Evolutionary conservation across 345 rosid genomes (phyloP).

Genomic region (Tarenaya hassleriana): DNA sequence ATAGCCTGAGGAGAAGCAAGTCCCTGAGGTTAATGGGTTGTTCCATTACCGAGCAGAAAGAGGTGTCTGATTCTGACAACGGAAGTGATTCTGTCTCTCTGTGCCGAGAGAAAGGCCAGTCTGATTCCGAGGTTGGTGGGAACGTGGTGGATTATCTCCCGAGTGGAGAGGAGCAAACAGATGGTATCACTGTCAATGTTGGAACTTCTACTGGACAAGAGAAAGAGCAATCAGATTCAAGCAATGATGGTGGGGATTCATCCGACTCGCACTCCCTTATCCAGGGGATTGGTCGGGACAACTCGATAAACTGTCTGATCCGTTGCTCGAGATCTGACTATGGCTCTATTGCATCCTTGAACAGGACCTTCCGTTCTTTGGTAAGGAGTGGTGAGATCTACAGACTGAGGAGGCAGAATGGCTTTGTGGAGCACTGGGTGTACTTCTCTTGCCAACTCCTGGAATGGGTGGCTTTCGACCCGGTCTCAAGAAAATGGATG

Average conservation of each 20-base stretch:
- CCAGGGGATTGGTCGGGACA: conserved; percentile 69
- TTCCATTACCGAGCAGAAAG: conserved; percentile 10
- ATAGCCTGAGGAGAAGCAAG: conserved; percentile 31
- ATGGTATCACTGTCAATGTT: conserved; percentile 5
- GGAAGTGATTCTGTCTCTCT: no score
- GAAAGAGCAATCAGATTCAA: conserved; percentile 26
- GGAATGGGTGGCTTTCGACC: conserved; percentile 95
- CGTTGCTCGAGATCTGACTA: conserved; percentile 81
- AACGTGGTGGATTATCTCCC: conserved; percentile 23
- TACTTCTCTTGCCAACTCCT: conserved; percentile 77
- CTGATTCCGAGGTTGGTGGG: no score
- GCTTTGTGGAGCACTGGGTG: conserved; percentile 79
- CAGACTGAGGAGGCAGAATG: conserved; percentile 44
- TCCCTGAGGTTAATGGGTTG: conserved; percentile 26
- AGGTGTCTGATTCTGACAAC: no score
- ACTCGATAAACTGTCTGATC: conserved; percentile 59
- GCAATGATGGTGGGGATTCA: conserved; percentile 36
- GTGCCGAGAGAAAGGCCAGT: neutral
- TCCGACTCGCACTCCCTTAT: conserved; percentile 58
- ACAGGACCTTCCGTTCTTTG: conserved; percentile 54
- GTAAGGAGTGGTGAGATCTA: conserved; percentile 70
- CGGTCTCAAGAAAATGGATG: conserved; percentile 66
- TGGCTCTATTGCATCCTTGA: conserved; percentile 66
- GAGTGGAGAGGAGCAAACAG: conserved; percentile 17
- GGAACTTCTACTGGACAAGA: conserved; percentile 3